Percentiles rank a stretch among this genome's conserved stretches.
Evolutionary conservation across 305 asterid genomes (phyloP).

Genomic region (Fraxinus latifolia): DNA sequence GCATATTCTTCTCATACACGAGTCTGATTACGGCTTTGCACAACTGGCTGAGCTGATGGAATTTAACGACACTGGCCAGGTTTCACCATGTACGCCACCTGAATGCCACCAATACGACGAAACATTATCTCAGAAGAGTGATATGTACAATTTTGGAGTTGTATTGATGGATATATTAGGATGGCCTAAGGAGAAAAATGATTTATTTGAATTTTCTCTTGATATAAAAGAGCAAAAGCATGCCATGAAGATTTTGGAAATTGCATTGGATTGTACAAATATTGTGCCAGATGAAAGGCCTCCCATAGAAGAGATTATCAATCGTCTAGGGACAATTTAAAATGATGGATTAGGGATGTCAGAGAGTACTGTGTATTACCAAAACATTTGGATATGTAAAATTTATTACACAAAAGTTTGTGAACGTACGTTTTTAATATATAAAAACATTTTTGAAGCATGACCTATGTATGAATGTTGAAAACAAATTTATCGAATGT

Average conservation of each 20-base stretch:
- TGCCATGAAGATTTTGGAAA: conserved; percentile 26
- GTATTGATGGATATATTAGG: conserved; percentile 46
- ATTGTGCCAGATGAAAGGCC: conserved; percentile 39
- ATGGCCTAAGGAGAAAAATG: conserved; percentile 14
- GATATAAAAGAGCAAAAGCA: conserved; percentile 30
- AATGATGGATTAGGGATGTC: background rate
- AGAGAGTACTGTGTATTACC: background rate
- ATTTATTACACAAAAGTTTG: background rate
- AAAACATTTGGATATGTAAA: background rate
- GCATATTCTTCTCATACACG: background rate
- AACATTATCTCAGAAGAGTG: conserved; percentile 31
- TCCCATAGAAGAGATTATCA: conserved; percentile 28
- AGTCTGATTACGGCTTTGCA: conserved; percentile 45
- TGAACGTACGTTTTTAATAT: background rate
- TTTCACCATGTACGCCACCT: background rate
- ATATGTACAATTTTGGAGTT: conserved; percentile 47
- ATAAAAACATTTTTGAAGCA: background rate
- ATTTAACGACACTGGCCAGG: conserved; percentile 31
- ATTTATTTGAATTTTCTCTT: conserved; percentile 26
- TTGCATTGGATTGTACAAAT: conserved; percentile 37
- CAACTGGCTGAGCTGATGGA: conserved; percentile 40
- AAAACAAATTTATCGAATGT: background rate
- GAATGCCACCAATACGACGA: conserved; percentile 2
- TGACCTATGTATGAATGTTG: background rate
- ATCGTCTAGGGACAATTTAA: conserved; percentile 19